phyloP scores from a whole-genome alignment of 2,329 filamentous ascomycete species.

The Ophiosphaerella korrae region DNA sequence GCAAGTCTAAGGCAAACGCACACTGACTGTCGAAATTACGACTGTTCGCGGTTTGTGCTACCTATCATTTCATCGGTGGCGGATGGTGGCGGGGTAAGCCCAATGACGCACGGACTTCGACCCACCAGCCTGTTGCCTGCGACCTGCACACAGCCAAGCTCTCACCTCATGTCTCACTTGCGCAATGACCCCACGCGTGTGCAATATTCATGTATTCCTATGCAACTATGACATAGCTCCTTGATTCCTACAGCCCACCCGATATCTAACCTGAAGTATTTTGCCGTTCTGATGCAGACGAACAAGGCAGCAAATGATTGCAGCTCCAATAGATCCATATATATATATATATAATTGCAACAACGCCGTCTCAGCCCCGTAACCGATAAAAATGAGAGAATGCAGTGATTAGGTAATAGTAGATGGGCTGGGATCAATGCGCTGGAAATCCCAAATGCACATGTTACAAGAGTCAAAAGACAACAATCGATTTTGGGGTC shows the following conservation, averaged over 20 bases:
- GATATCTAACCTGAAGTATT: background rate
- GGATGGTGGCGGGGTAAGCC: slow-evolving; percentile 17
- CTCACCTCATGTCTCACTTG: background rate
- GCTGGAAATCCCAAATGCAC: background rate
- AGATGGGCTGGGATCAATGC: background rate
- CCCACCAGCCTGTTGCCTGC: too few species aligned
- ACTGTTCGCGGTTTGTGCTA: slow-evolving; percentile 9
- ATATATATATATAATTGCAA: background rate
- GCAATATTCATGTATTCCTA: slow-evolving; percentile 4
- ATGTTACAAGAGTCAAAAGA: slow-evolving; percentile 8
- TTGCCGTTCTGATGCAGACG: slow-evolving; percentile 2
- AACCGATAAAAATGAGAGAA: slow-evolving; percentile 1
- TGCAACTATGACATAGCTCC: slow-evolving; percentile 1
- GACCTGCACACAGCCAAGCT: too few species aligned
- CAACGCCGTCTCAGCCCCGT: background rate
- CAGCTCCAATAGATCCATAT: slow-evolving; percentile 1
- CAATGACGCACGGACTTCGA: background rate
- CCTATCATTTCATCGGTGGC: slow-evolving; percentile 22
- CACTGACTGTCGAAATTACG: slow-evolving; percentile 34
- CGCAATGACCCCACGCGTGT: background rate
- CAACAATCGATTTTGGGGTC: slow-evolving; percentile 17
- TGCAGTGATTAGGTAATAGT: slow-evolving; percentile 9
- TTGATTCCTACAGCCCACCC: background rate
- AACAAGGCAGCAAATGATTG: background rate
- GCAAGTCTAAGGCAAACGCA: slow-evolving; percentile 31